phyloP scores from a whole-genome alignment of 2,329 filamentous ascomycete species.

The Epichloe gansuensis region DNA sequence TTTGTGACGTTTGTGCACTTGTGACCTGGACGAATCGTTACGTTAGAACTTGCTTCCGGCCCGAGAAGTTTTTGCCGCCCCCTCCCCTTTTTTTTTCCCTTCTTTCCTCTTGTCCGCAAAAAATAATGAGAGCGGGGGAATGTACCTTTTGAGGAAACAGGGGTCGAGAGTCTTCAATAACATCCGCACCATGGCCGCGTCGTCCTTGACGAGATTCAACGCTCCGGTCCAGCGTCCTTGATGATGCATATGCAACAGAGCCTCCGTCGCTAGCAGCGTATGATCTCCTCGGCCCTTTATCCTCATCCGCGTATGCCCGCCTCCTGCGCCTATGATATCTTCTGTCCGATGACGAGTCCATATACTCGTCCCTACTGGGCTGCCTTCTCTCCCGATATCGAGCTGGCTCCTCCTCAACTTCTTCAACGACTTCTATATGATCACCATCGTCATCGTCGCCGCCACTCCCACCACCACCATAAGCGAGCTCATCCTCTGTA shows the following conservation, averaged over 20 bases:
- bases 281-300: conserved; percentile 10
- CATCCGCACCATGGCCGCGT: conserved; percentile 14
- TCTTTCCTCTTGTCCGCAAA: not conserved
- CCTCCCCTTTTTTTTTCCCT: not conserved
- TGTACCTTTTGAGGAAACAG: conserved; percentile 21
- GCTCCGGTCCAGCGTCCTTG: conserved; percentile 18
- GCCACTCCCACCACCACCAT: not conserved
- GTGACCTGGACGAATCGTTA: conserved; percentile 4
- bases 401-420: conserved; percentile 11
- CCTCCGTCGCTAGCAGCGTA: conserved; percentile 15
- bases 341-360: conserved; percentile 15
- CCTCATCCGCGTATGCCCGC: conserved; percentile 14
- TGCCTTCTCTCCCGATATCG: conserved; percentile 8
- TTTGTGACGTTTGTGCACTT: conserved; percentile 7
- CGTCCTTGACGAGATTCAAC: conserved; percentile 17
- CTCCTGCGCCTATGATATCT: conserved; percentile 12
- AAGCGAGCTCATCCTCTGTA: conserved; percentile 2
- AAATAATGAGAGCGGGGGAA: not conserved
- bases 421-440: conserved; percentile 18
- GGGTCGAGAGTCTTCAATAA: conserved; percentile 24
- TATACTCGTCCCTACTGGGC: conserved; percentile 17
- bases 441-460: conserved; percentile 2
- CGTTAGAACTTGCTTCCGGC: not conserved
- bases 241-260: conserved; percentile 17
- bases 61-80: not conserved